Base-by-base conservation (phyloP, 495 filamentous ascomycete genomes). In the Gamarada debralockiae region DNA sequence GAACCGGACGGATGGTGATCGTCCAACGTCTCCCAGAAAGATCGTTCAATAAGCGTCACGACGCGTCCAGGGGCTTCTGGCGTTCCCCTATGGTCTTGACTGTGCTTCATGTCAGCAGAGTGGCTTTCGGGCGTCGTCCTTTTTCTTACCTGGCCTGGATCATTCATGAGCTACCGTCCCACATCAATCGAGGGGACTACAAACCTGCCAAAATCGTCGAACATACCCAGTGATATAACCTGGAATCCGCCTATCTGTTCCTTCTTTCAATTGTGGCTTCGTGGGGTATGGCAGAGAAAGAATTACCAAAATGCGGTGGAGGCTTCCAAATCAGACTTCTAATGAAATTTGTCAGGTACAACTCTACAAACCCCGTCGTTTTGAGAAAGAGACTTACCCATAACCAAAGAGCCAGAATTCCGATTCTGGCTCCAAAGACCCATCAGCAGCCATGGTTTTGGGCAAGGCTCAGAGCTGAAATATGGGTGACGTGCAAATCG, bases 271-370 rank as follows among this genome's bases (percentile, higher is more conserved):
- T 27, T 25, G 3, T 21, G 43, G 13, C 46, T 21, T 22, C 13
- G n/a, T 13, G 34, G 39, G 33, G 33, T n/a, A 55, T 21, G 24
- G 17, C 7, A 15, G 5, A 21, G n/a, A 50, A 33, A 48, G 9
- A 69, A 74, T 50, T 83, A 97, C 93, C 92, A 67, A 84, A 96
- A 65, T 96, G 87, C 45, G 95, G 93, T 43, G 93, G 95, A 21
- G 93, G 92, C 66, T 98, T 98, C 92, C 92, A 98, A 52, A 98
- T 97, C 67, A 98, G 73, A 55, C 90, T 95, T 69, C 92, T 97
- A 52, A n/a, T 24, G 27, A 25, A 50, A 38, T 57, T 45, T 46
- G 57, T 67, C 53, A 55, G 61, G 18, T 25, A 24, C 10, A 3
- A 25, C 44, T 1, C 6, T 2, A 2, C 17, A 33, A 21, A 23